phyloP scores from a whole-genome alignment of 139 green algal genomes.

The Chlamydomonas schloesseri region DNA sequence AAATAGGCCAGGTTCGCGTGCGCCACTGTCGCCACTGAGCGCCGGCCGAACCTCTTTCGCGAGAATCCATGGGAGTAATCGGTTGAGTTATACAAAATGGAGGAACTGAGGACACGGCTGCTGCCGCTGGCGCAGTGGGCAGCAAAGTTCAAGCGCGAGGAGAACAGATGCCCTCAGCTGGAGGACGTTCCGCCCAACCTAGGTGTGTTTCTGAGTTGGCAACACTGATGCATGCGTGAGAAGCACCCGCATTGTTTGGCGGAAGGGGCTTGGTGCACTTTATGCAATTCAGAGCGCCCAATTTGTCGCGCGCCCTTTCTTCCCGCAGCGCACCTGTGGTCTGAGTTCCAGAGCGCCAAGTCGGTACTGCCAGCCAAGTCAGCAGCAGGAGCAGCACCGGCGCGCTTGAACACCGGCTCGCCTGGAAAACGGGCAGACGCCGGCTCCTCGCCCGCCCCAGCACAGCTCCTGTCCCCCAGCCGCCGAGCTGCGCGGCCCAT shows the following conservation, averaged over 20 bases:
- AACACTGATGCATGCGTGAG: background rate
- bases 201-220: background rate
- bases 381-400: background rate
- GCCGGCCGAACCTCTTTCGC: too few relatives aligned
- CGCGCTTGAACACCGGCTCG: background rate
- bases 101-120: background rate
- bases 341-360: slow-evolving; percentile 9
- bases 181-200: background rate
- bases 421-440: background rate
- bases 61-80: too few relatives aligned
- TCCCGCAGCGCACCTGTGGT: slow-evolving; percentile 1
- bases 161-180: background rate
- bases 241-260: background rate
- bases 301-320: too few relatives aligned
- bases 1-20: too few relatives aligned
- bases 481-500: slow-evolving; percentile 10
- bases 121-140: slow-evolving; percentile 30
- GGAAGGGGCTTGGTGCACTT: background rate
- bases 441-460: background rate
- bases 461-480: background rate
- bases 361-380: background rate
- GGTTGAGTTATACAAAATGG: too few relatives aligned
- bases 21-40: too few relatives aligned
- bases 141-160: background rate
- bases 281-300: too few relatives aligned